phyloP scores from a whole-genome alignment of 768 basidiomycete species.

The Tremella mesenterica region DNA sequence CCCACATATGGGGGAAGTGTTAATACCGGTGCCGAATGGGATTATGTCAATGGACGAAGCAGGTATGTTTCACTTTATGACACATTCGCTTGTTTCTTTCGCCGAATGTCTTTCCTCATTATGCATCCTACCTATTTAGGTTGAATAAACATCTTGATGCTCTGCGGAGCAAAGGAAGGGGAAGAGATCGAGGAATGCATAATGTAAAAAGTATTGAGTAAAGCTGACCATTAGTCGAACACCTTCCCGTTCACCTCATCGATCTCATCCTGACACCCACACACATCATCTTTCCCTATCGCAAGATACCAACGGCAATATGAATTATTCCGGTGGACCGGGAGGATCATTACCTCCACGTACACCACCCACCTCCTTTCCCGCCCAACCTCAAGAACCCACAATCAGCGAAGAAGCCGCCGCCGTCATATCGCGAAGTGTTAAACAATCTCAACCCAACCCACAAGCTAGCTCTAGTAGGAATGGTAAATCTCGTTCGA shows the following conservation, averaged over 20 bases:
- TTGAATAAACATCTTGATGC: too few species aligned
- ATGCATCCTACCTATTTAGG: too few species aligned
- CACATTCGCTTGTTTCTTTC: background rate
- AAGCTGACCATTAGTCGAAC: slow-evolving; percentile 13
- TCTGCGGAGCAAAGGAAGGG: background rate
- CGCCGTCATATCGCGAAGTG: slow-evolving; percentile 7
- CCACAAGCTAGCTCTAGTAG: background rate
- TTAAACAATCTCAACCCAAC: background rate
- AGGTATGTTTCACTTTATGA: slow-evolving; percentile 14
- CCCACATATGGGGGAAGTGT: slow-evolving; percentile 39
- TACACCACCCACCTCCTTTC: slow-evolving; percentile 6
- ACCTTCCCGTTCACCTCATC: slow-evolving; percentile 26
- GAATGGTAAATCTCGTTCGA: slow-evolving; percentile 35
- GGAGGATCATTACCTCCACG: background rate
- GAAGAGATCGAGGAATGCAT: background rate
- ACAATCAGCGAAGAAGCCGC: slow-evolving; percentile 32
- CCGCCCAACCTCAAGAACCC: slow-evolving; percentile 22
- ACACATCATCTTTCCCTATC: slow-evolving; percentile 12
- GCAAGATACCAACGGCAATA: background rate
- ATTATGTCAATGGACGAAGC: slow-evolving; percentile 33
- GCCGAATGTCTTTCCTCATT: too few species aligned
- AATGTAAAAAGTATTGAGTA: background rate
- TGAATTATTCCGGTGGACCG: background rate
- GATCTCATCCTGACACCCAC: slow-evolving; percentile 14
- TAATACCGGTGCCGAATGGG: slow-evolving; percentile 41